Evolutionary conservation across 495 filamentous ascomycete genomes (phyloP), one percentile per base, ranked within the genome.

Genomic region (Neurospora discreta): DNA sequence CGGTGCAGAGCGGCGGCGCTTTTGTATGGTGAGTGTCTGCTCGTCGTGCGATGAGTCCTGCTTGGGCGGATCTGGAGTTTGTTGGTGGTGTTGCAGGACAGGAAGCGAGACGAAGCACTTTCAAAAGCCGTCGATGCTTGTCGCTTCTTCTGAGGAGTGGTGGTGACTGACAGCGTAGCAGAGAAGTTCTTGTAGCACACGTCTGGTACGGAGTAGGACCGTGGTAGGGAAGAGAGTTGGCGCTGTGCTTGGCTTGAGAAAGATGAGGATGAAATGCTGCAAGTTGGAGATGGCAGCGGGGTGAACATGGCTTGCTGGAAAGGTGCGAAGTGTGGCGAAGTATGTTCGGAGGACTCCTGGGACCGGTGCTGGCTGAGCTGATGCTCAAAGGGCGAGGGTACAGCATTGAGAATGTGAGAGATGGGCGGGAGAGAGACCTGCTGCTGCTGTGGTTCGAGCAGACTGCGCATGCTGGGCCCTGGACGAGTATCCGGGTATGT

Each of bases 371-470:
- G 30, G 9, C 30, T 30, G 43, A 20, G 23, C 6, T 16, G 69
- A 30, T 41, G 70, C 9, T 15, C 38, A 11, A 13, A 11, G 13
- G 46, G 75, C 16, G 68, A 71, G 10, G 58, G 74, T 16, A 75
- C 23, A 13, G 60, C 70, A 4, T 40, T 69, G 15, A 77, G 23
- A 6, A 77, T 70, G 18, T 70, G 68, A 3, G 70, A 74, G 11
- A 77, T 77, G 4, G 75, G 70, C 11, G 74, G 74, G 6, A 76
- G 72, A 1, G 52, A 33, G 26, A 65, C 13, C 16, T 65, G 26
- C 0, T 65, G 52, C 15, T 65, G 52, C 52, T 65, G 52, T 1
- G 52, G 52, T 5, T 33, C 52, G 52, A 65, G 52, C 26, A 65
- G 6, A 33, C 52, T 16, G 3, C 52, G 52, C 52, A 65, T 65